Percentiles rank a stretch among this genome's conserved stretches.
Evolutionary conservation across 441 rosid genomes (phyloP).

Genomic region (Hura crepitans): DNA sequence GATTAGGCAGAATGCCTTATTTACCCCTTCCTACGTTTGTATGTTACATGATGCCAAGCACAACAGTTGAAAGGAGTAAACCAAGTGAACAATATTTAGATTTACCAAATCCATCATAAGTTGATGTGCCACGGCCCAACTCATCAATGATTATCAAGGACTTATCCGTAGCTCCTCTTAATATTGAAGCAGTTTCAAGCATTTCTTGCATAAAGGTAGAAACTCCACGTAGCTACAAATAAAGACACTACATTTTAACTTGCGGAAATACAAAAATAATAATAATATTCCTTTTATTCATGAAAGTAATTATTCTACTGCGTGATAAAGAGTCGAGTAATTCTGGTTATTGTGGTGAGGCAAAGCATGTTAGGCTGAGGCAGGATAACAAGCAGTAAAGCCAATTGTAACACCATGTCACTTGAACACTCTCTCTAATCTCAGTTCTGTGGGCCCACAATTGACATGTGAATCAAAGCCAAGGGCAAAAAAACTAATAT

Average conservation of each 20-base stretch:
- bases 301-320: neutral
- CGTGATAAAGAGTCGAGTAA: neutral
- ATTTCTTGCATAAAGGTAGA: conserved; percentile 95
- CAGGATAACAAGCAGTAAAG: neutral
- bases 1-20: no score
- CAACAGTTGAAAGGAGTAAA: neutral
- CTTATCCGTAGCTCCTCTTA: conserved; percentile 86
- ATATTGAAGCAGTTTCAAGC: conserved; percentile 96
- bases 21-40: no score
- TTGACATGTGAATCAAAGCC: neutral
- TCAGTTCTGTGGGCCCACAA: neutral
- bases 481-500: neutral
- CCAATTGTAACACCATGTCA: neutral
- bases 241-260: conserved; percentile 18
- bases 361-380: neutral
- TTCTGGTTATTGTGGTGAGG: neutral
- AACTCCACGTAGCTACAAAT: conserved; percentile 77
- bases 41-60: no score
- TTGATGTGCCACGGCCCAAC: conserved; percentile 97
- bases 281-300: neutral
- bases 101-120: conserved; percentile 97
- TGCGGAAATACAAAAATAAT: conserved; percentile 12
- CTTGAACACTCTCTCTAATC: neutral
- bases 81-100: conserved; percentile 16
- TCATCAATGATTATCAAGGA: conserved; percentile 95